A percentile compares a stretch with the other conserved stretches of the same genome.
Evolutionary conservation across 257 asterid genomes (phyloP).

Genomic region (Solanum habrochaites): DNA sequence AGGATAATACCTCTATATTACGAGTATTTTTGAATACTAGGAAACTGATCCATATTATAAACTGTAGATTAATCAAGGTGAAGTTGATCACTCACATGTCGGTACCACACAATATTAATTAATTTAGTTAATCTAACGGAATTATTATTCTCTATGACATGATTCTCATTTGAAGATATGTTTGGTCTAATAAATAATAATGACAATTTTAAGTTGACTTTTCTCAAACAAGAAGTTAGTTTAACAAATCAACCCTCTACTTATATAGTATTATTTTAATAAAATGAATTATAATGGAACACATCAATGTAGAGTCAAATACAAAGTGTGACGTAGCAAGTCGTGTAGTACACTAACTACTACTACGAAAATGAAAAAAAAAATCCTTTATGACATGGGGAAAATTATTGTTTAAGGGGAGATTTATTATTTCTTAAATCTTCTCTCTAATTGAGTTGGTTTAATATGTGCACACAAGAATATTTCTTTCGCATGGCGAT

Average conservation of each 20-base stretch:
- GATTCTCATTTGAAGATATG: not conserved
- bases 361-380: not conserved
- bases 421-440: not conserved
- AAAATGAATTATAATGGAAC: not conserved
- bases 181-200: not conserved
- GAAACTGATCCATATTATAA: not conserved
- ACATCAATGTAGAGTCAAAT: not conserved
- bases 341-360: not conserved
- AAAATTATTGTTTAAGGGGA: not conserved
- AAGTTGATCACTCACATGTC: not conserved
- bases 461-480: not conserved
- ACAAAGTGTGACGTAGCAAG: not conserved
- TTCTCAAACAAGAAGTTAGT: not conserved
- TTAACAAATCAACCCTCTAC: not conserved
- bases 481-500: not conserved
- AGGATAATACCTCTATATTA: not conserved
- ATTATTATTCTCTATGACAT: not conserved
- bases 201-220: not conserved
- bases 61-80: not conserved
- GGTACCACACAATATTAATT: not conserved
- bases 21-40: not conserved
- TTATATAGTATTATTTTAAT: not conserved
- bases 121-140: not conserved
- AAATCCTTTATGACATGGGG: not conserved
- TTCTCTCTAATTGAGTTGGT: not conserved